These are phyloP conservation scores for Mortierella sp. DNA, from an alignment of 371 early-diverging fungal genomes.

Conservation along the genomic window DNA sequence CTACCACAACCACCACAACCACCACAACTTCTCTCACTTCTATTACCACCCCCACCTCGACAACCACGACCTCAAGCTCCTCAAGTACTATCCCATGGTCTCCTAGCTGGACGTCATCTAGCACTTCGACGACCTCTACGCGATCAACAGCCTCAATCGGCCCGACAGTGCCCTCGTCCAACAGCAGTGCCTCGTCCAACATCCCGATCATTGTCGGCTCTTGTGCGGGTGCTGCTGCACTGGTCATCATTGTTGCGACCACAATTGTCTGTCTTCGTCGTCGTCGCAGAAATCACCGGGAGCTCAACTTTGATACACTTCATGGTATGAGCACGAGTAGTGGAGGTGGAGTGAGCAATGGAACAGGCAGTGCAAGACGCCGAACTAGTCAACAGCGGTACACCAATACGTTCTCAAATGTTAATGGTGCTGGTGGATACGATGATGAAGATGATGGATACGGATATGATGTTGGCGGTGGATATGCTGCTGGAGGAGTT, in stretches of 20 bases:
- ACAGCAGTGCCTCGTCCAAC: conserved; percentile 6
- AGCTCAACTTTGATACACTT: conserved; percentile 40
- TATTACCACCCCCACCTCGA: conserved; percentile 12
- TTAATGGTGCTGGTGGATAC: conserved; percentile 8
- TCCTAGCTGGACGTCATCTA: not conserved
- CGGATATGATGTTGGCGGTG: conserved; percentile 22
- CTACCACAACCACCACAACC: not conserved
- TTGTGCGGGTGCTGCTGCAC: conserved; percentile 26
- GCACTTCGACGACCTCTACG: no score
- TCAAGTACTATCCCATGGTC: not conserved
- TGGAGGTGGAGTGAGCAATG: no score
- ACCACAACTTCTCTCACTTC: not conserved
- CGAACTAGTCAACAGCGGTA: conserved; percentile 18
- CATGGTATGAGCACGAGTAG: conserved; percentile 27
- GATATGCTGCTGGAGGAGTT: not conserved
- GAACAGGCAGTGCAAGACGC: not conserved
- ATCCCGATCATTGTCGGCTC: conserved; percentile 46
- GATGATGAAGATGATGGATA: conserved; percentile 21
- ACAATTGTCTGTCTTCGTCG: conserved; percentile 46
- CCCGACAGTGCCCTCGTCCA: not conserved
- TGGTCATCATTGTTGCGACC: conserved; percentile 34
- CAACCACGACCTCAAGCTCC: conserved; percentile 3
- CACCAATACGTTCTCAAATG: not conserved
- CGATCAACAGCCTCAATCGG: not conserved
- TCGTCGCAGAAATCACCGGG: conserved; percentile 22